These are phyloP conservation scores for Penicillium sp. DNA, from an alignment of 2,329 filamentous ascomycete genomes.

Conservation along the genomic window DNA sequence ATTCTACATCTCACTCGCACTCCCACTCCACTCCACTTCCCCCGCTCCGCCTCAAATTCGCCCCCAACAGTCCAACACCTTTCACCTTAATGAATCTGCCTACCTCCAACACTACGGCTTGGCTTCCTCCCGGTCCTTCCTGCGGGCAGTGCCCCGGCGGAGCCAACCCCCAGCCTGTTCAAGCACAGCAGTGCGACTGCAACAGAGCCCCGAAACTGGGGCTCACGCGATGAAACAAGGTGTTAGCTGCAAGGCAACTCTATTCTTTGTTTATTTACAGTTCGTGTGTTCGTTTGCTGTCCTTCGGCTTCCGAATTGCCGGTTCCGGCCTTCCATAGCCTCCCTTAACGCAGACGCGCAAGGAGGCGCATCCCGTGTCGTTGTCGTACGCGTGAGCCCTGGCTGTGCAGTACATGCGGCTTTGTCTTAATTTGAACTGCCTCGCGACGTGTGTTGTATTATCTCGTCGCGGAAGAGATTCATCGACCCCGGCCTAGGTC, in stretches of 20 bases:
- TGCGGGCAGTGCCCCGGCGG: constrained; percentile 11
- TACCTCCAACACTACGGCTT: constrained; percentile 8
- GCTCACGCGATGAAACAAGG: neutral
- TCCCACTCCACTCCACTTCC: neutral
- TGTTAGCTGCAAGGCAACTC: neutral
- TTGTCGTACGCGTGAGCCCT: constrained; percentile 48
- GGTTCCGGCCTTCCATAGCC: constrained; percentile 19
- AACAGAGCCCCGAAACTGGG: neutral
- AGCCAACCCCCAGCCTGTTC: neutral
- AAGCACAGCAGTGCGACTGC: neutral
- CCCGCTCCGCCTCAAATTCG: constrained; percentile 10
- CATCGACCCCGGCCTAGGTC: constrained; percentile 50
- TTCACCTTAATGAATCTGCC: constrained; percentile 12
- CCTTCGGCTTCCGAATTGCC: constrained; percentile 7
- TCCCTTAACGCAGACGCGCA: constrained; percentile 16
- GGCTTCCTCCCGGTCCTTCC: neutral
- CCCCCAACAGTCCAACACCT: neutral
- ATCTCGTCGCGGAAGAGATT: constrained; percentile 51
- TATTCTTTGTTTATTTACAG: constrained; percentile 2
- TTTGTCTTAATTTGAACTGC: constrained; percentile 49
- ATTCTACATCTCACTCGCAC: neutral
- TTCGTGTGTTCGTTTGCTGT: neutral
- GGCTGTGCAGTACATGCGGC: constrained; percentile 51
- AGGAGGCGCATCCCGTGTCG: constrained; percentile 18
- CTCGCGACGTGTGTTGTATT: constrained; percentile 44